These are phyloP conservation scores for Fraxinus velutina DNA, from an alignment of 305 asterid genomes.

Conservation along the genomic window DNA sequence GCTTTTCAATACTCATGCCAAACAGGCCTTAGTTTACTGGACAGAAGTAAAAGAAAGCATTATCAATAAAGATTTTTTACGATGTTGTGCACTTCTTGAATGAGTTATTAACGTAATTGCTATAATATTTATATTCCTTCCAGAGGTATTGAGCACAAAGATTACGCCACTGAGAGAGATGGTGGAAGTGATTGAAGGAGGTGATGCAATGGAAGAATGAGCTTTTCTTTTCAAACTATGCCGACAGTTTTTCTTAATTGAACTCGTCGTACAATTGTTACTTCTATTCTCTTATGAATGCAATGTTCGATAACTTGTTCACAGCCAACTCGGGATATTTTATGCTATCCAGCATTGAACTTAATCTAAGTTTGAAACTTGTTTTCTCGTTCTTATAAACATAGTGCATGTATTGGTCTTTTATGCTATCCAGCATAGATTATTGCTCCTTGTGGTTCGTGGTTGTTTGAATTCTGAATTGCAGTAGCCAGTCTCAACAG, in stretches of 20 bases:
- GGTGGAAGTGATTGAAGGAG: slow-evolving; percentile 68
- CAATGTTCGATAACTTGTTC: background rate
- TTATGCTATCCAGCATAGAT: too few species aligned
- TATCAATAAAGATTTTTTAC: background rate
- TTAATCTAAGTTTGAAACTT: background rate
- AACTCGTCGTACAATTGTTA: background rate
- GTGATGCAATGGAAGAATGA: slow-evolving; percentile 94
- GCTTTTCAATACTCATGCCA: background rate
- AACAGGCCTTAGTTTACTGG: background rate
- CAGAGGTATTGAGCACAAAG: slow-evolving; percentile 74
- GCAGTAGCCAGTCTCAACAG: too few species aligned
- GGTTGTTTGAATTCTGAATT: too few species aligned
- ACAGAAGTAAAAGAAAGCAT: background rate
- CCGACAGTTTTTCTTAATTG: background rate
- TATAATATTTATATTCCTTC: slow-evolving; percentile 16
- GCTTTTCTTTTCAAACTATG: background rate
- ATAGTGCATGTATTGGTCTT: background rate
- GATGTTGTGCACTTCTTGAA: background rate
- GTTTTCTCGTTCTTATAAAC: background rate
- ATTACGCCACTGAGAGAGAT: slow-evolving; percentile 63
- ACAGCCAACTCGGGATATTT: background rate
- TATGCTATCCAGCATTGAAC: background rate
- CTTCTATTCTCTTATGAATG: background rate
- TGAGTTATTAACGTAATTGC: background rate
- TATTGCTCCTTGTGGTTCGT: too few species aligned